phyloP scores from a whole-genome alignment of 2,329 filamentous ascomycete species.

The Catunica adiposa region DNA sequence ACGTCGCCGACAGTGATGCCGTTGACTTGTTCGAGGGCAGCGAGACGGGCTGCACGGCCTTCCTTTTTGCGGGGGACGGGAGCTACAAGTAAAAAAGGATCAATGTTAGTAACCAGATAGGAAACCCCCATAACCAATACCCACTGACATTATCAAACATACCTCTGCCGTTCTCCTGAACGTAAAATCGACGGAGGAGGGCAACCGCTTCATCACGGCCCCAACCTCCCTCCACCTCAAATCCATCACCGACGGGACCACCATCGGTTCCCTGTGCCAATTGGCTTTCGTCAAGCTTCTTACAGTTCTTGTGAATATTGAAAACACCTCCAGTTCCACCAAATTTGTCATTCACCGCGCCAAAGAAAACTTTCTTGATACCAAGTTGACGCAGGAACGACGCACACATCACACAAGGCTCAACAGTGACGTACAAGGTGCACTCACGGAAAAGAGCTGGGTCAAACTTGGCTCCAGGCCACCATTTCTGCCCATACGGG shows the following conservation, averaged over 20 bases:
- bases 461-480: constrained; percentile 12
- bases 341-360: constrained; percentile 91
- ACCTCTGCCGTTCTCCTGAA: constrained; percentile 94
- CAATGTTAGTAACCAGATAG: not conserved
- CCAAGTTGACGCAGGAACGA: constrained; percentile 76
- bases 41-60: constrained; percentile 14
- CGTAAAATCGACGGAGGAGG: constrained; percentile 81
- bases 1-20: constrained; percentile 13
- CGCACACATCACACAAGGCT: constrained; percentile 98
- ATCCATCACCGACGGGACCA: constrained; percentile 59
- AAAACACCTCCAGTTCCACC: constrained; percentile 91
- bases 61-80: constrained; percentile 15
- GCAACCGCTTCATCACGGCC: constrained; percentile 87
- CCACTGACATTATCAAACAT: constrained; percentile 17
- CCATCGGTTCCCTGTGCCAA: constrained; percentile 30
- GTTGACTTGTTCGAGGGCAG: constrained; percentile 14
- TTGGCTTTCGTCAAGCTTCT: constrained; percentile 13
- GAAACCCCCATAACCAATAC: not conserved
- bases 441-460: constrained; percentile 34
- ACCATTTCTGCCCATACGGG: constrained; percentile 40
- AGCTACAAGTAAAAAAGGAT: constrained; percentile 6
- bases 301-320: constrained; percentile 44
- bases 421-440: constrained; percentile 88
- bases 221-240: constrained; percentile 71
- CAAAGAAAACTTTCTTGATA: constrained; percentile 84